Conservation (phyloP, 768 basidiomycete species). For the Xerocomellus intermedius region DNA sequence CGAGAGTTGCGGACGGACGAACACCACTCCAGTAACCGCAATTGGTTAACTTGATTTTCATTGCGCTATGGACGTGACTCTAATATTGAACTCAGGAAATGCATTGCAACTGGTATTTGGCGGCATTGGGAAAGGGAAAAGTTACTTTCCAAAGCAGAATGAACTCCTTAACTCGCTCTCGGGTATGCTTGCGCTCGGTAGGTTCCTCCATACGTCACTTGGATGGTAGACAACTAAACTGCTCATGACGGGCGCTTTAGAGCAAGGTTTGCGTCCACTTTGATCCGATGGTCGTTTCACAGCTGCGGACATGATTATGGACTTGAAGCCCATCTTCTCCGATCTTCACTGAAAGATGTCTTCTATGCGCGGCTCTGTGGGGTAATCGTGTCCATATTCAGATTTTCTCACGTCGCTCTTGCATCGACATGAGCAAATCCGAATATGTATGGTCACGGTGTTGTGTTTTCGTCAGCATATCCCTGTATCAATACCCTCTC, state of each 20-base stretch:
- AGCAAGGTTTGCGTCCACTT: no score
- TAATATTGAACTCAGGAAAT: neutral
- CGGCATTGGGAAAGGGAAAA: neutral
- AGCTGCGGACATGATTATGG: neutral
- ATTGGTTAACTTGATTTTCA: neutral
- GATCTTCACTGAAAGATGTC: neutral
- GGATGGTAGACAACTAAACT: no score
- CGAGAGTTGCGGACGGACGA: neutral
- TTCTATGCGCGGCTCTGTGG: neutral
- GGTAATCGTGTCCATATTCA: neutral
- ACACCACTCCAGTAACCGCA: neutral
- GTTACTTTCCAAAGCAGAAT: neutral
- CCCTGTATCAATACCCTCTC: neutral
- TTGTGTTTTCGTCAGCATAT: constrained; percentile 1
- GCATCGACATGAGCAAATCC: no score
- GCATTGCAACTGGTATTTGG: constrained; percentile 1
- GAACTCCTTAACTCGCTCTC: neutral
- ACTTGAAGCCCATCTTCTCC: constrained; percentile 2
- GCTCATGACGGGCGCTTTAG: no score
- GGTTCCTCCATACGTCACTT: neutral
- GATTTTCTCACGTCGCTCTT: no score
- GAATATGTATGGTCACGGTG: no score
- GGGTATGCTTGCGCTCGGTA: neutral
- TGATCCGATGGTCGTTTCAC: neutral
- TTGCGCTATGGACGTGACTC: neutral